A percentile compares a stretch with the other conserved stretches of the same genome.
phyloP scores from a whole-genome alignment of 192 early-diverging fungal genomes.

The Gaertneriomyces semiglobifer region DNA sequence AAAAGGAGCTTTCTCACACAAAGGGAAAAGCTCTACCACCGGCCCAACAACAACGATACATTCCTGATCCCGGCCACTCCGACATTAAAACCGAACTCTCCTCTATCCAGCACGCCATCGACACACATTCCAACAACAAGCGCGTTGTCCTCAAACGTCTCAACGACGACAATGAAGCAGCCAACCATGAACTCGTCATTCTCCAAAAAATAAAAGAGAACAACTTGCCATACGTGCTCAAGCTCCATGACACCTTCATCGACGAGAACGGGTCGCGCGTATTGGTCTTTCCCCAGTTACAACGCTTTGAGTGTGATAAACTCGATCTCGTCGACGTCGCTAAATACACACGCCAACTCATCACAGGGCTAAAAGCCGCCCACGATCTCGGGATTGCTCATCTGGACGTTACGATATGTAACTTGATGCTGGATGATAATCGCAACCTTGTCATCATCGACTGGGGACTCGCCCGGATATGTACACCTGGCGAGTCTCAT shows the following conservation, averaged over 20 bases:
- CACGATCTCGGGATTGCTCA: constrained; percentile 66
- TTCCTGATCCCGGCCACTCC: background rate
- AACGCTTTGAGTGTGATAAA: background rate
- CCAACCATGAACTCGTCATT: constrained; percentile 20
- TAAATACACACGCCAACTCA: constrained; percentile 3
- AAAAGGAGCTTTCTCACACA: background rate
- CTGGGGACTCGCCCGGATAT: constrained; percentile 66
- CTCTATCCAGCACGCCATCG: constrained; percentile 5
- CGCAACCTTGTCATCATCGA: constrained; percentile 64
- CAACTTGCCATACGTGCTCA: constrained; percentile 7
- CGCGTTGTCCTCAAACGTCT: constrained; percentile 15
- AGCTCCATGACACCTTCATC: constrained; percentile 3
- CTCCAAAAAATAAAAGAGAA: background rate
- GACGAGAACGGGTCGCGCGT: constrained; percentile 7
- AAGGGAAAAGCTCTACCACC: background rate
- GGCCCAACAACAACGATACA: background rate
- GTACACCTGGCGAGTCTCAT: background rate
- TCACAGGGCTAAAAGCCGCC: constrained; percentile 34
- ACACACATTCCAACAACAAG: background rate
- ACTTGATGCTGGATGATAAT: constrained; percentile 16
- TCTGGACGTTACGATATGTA: constrained; percentile 63
- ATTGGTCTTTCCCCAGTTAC: constrained; percentile 30
- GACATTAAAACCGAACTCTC: constrained; percentile 16
- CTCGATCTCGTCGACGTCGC: constrained; percentile 19
- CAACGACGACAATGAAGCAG: background rate